Conservation (phyloP, 805 yeast species). For the Saccharomyces kudriavzevii region DNA sequence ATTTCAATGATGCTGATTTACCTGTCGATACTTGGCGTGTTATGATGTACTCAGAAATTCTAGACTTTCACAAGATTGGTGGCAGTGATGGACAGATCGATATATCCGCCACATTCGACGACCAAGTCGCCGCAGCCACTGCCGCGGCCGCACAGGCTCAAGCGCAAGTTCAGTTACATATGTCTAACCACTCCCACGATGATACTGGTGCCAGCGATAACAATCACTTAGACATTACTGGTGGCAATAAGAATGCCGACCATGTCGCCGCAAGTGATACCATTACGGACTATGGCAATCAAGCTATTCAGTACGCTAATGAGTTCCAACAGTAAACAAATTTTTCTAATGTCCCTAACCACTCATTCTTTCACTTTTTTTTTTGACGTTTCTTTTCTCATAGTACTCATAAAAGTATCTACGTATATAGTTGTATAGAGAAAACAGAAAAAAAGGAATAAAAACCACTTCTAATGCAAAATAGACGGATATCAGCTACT, state of each 20-base stretch:
- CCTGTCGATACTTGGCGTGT: constrained; percentile 98
- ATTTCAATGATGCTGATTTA: constrained; percentile 93
- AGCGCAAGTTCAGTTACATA: constrained; percentile 11
- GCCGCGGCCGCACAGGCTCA: constrained; percentile 32
- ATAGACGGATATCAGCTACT: background rate
- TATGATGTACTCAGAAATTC: constrained; percentile 96
- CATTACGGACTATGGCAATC: constrained; percentile 25
- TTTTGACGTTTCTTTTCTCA: background rate
- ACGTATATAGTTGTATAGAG: background rate
- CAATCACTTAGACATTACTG: constrained; percentile 1
- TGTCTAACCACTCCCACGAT: background rate
- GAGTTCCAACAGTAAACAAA: constrained; percentile 22
- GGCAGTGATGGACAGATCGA: constrained; percentile 34
- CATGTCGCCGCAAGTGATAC: constrained; percentile 14
- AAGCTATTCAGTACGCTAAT: constrained; percentile 29
- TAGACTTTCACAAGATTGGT: constrained; percentile 90
- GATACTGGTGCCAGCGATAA: background rate
- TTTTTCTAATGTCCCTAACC: background rate
- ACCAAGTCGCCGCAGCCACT: constrained; percentile 32
- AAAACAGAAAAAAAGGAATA: background rate
- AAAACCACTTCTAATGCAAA: background rate
- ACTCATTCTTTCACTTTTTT: background rate
- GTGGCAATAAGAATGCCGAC: constrained; percentile 1
- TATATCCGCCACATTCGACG: constrained; percentile 30
- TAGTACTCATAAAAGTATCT: background rate